These are phyloP conservation scores for Anisodus acutangulus DNA, from an alignment of 257 asterid species.

Conservation along the genomic window DNA sequence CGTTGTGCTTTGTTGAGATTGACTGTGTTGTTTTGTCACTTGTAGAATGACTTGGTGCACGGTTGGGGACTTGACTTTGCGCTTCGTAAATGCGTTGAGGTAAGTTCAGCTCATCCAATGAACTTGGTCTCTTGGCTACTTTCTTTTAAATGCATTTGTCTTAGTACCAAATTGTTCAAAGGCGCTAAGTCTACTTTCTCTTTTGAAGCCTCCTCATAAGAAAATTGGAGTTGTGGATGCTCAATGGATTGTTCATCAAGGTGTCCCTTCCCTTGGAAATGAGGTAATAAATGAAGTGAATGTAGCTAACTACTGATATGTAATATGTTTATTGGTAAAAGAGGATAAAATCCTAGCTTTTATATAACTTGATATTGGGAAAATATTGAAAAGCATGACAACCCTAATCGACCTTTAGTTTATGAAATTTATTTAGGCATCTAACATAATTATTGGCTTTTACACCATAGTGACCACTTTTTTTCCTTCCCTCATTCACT, in stretches of 20 bases:
- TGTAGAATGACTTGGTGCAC: slow-evolving; percentile 89
- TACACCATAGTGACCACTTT: neutral
- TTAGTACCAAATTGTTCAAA: neutral
- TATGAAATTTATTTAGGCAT: neutral
- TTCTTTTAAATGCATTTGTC: neutral
- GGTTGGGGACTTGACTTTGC: slow-evolving; percentile 98
- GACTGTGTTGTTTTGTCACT: neutral
- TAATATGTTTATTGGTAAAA: neutral
- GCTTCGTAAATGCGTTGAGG: slow-evolving; percentile 83
- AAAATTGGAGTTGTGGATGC: slow-evolving; percentile 92
- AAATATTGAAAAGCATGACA: neutral
- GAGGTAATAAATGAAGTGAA: slow-evolving; percentile 48
- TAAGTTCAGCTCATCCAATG: slow-evolving; percentile 31
- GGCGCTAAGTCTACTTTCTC: slow-evolving; percentile 11
- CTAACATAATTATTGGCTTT: neutral
- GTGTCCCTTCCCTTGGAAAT: slow-evolving; percentile 81
- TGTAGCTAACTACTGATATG: neutral
- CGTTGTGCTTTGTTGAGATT: neutral
- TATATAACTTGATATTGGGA: neutral
- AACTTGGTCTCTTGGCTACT: neutral
- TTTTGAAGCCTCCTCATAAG: slow-evolving; percentile 71
- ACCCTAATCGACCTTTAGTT: neutral
- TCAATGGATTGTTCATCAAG: slow-evolving; percentile 81
- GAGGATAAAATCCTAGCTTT: neutral
- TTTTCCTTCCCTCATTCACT: slow-evolving; percentile 10